A percentile compares a stretch with the other conserved stretches of the same genome.
phyloP scores from a whole-genome alignment of 2,329 filamentous ascomycete genomes.

The Aspergillus carbonarius region DNA sequence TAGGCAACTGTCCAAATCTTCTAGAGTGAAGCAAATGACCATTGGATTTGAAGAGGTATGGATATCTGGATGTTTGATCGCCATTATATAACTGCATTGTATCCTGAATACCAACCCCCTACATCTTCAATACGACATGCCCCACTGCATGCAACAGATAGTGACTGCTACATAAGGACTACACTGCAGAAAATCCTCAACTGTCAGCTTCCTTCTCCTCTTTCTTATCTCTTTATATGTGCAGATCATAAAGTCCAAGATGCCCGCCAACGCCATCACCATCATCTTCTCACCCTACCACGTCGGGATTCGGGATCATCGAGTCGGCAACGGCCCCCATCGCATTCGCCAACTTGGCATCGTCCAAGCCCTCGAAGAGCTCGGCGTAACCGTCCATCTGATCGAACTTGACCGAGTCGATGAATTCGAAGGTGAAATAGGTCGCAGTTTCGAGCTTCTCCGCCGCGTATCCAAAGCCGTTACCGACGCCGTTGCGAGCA shows the following conservation, averaged over 20 bases:
- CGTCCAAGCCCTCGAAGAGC: constrained; percentile 23
- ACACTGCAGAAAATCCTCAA: too few relatives aligned
- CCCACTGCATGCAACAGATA: too few relatives aligned
- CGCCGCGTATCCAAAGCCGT: constrained; percentile 38
- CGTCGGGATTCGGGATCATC: constrained; percentile 37
- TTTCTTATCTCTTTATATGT: too few relatives aligned
- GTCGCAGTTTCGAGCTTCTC: constrained; percentile 41
- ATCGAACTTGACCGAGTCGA: constrained; percentile 33
- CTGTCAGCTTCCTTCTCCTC: too few relatives aligned
- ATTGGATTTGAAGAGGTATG: too few relatives aligned
- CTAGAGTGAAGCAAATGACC: too few relatives aligned
- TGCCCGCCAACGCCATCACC: constrained; percentile 22
- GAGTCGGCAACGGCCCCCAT: constrained; percentile 41
- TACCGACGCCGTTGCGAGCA: constrained; percentile 20
- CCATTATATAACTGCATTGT: too few relatives aligned
- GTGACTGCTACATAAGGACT: too few relatives aligned
- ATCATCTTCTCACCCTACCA: constrained; percentile 45
- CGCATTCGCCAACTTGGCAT: constrained; percentile 33
- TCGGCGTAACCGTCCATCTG: constrained; percentile 25
- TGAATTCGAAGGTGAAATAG: constrained; percentile 43
- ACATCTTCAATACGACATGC: too few relatives aligned
- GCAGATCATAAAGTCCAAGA: too few relatives aligned
- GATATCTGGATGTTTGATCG: too few relatives aligned
- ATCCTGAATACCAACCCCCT: too few relatives aligned
- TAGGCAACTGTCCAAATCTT: neutral